Evolutionary conservation across 2,329 filamentous ascomycete species (phyloP), one percentile per base, ranked within the genome.

Genomic region (Cercospora nicotianae): DNA sequence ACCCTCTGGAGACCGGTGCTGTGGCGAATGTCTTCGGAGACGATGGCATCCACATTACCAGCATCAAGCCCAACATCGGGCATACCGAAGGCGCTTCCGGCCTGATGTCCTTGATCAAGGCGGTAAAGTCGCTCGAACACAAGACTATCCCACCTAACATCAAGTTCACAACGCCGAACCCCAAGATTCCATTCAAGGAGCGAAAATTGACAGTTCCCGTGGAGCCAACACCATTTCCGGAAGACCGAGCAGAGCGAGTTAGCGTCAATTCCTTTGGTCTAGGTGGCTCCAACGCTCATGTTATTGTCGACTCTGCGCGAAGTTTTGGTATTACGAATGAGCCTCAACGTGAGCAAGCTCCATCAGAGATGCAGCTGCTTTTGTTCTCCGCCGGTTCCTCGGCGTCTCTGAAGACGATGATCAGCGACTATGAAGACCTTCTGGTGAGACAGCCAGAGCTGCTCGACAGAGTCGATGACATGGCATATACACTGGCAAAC

Each of bases 61-160:
- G 48, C 23, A 53, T 53, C 18, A 53, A 53, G 20, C 48, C 48
- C 48, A 53, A 23, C 12, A 26, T 74, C 12, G 71, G 71, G 1
- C 71, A 72, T 30, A 33, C 60, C 1, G 71, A 72, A 48, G 69
- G 42, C 13, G 64, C 69, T 3, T 45, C 65, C 18, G 69, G 69
- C 12, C 31, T 72, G 9, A 63, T 66, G 16, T 66, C 62, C 5
- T 18, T 69, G 20, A 67, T 72, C 23, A 73, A 75, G 61, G 64
- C 72, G 1, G 58, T 71, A 8, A 48, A 48, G 42, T 48, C 42
- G 20, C 42, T 48, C 20, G 42, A 48, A 3, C 42, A 48, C 42
- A 48, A 23, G 42, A 48, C 42, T 23, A 48, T 48, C 1, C 42
- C 42, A 5, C 42, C 42, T 4, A 48, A 48, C 42, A 48, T 48